Conservation (phyloP, 1,284 basidiomycete species). For the Trichosporon sp. region DNA sequence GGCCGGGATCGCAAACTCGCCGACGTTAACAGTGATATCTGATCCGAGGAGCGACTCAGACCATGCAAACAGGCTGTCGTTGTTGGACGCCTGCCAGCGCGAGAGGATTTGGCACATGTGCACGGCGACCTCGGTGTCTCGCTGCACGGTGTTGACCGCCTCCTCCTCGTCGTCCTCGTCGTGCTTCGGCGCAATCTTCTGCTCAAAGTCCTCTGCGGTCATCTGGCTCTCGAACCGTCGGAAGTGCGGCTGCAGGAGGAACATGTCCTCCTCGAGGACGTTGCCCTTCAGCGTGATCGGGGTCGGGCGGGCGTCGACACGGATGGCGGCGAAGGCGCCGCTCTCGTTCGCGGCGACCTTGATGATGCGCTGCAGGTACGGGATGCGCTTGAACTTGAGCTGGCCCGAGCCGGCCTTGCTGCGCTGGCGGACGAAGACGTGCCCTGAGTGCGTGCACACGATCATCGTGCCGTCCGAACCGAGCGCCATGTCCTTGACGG, state of each 20-base stretch:
- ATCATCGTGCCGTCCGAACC: constrained; percentile 84
- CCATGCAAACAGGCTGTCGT: constrained; percentile 45
- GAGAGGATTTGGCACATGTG: constrained; percentile 42
- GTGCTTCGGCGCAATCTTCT: constrained; percentile 8
- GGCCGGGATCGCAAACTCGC: constrained; percentile 40
- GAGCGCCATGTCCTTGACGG: constrained; percentile 83
- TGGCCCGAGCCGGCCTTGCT: constrained; percentile 55
- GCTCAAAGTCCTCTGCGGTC: constrained; percentile 43
- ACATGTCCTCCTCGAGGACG: constrained; percentile 65
- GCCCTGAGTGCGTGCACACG: constrained; percentile 88
- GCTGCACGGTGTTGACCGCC: constrained; percentile 41
- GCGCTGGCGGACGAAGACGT: constrained; percentile 80
- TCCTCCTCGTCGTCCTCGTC: constrained; percentile 48
- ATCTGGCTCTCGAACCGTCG: constrained; percentile 44
- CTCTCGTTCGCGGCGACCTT: constrained; percentile 81
- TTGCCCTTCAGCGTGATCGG: constrained; percentile 61
- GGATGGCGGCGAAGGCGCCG: constrained; percentile 82
- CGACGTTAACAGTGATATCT: constrained; percentile 36
- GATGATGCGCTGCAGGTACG: constrained; percentile 76
- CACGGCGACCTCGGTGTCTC: constrained; percentile 43
- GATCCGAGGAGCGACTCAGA: constrained; percentile 42
- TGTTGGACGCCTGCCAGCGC: constrained; percentile 37
- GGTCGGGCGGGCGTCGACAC: constrained; percentile 64
- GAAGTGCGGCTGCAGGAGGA: constrained; percentile 59
- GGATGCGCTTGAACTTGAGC: constrained; percentile 76